phyloP scores from a whole-genome alignment of 495 filamentous ascomycete genomes.

The Hypomontagnella submonticulosa region DNA sequence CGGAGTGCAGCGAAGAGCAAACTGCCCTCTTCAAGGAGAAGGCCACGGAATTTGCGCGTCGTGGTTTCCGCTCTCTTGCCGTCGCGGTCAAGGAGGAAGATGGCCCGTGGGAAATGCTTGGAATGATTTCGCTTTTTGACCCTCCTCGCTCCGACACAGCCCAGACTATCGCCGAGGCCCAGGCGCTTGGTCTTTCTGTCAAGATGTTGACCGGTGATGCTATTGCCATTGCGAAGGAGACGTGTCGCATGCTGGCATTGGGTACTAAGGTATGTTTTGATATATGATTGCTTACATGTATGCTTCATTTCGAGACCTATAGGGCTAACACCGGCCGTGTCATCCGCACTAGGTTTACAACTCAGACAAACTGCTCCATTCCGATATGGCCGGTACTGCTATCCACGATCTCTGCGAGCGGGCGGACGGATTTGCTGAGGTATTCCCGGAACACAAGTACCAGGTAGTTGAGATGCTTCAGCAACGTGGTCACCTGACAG shows the following conservation, averaged over 20 bases:
- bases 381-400: constrained; percentile 88
- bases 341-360: constrained; percentile 69
- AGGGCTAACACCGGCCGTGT: no score
- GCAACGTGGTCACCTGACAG: constrained; percentile 91
- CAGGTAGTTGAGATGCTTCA: constrained; percentile 96
- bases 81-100: constrained; percentile 83
- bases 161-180: constrained; percentile 85
- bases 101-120: constrained; percentile 84
- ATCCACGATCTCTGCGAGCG: constrained; percentile 92
- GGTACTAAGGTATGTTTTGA: constrained; percentile 79
- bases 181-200: constrained; percentile 82
- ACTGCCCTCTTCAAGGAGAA: constrained; percentile 82
- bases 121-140: constrained; percentile 90
- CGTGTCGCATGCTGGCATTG: constrained; percentile 84
- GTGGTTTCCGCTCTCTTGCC: constrained; percentile 89
- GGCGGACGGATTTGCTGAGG: constrained; percentile 92
- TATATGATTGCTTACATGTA: no score
- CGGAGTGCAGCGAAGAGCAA: constrained; percentile 74
- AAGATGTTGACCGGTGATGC: constrained; percentile 97
- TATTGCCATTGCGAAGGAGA: constrained; percentile 89
- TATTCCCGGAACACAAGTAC: constrained; percentile 97
- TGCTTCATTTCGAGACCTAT: no score
- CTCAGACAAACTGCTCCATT: constrained; percentile 81
- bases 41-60: constrained; percentile 85
- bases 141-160: constrained; percentile 90